A percentile compares a stretch with the other conserved stretches of the same genome.
Conservation (phyloP, 176 grass and related monocot genomes). For the Carex cristatella region DNA sequence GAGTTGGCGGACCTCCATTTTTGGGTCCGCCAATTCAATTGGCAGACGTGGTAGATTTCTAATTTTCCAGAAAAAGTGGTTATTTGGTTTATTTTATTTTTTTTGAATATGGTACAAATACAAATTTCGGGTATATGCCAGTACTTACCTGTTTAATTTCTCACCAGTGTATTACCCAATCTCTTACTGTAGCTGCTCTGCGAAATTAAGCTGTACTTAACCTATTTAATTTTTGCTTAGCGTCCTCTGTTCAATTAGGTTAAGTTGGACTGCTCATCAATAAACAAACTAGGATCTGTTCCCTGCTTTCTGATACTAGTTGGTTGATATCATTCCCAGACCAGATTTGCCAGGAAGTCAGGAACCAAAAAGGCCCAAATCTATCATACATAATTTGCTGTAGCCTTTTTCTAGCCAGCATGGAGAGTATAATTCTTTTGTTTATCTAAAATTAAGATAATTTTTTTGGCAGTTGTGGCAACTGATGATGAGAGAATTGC, state of each 20-base stretch:
- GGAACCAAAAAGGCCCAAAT: too few species aligned
- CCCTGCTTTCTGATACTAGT: neutral
- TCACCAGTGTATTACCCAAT: neutral
- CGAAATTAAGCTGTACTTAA: neutral
- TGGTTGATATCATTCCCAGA: neutral
- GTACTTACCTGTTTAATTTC: neutral
- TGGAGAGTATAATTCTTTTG: neutral
- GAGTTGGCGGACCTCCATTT: too few species aligned
- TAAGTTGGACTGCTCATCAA: neutral
- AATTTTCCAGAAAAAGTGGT: too few species aligned
- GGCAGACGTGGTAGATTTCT: too few species aligned
- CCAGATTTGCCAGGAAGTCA: neutral
- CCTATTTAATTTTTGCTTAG: neutral
- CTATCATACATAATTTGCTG: neutral
- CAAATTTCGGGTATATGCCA: neutral
- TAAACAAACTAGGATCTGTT: neutral
- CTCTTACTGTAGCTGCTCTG: neutral
- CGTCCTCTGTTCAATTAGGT: neutral
- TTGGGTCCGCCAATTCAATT: too few species aligned
- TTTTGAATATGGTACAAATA: too few species aligned
- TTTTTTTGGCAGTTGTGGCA: conserved; percentile 52
- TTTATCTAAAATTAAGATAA: neutral
- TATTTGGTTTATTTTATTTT: too few species aligned
- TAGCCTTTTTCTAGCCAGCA: neutral
- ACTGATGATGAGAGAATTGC: conserved; percentile 93